A percentile compares a stretch with the other conserved stretches of the same genome.
Conservation (phyloP, 2,329 filamentous ascomycete species). For the Xylaria sp. region DNA sequence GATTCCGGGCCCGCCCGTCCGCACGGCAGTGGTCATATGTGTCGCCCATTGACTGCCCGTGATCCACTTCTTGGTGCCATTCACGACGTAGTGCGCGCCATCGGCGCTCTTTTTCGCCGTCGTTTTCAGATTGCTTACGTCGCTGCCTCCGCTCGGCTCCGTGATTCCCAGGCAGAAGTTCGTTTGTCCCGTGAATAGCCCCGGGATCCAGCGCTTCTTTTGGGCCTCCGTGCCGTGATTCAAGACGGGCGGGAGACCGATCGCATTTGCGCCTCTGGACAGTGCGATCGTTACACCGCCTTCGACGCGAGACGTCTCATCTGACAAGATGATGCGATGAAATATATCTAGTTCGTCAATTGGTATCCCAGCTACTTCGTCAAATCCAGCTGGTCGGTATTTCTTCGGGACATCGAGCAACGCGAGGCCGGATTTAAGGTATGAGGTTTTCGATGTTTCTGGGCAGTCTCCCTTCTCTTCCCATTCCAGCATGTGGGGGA, state of each 20-base stretch:
- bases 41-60: conserved; percentile 70
- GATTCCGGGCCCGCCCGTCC: conserved; percentile 64
- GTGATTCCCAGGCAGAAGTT: conserved; percentile 47
- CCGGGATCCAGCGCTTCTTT: conserved; percentile 47
- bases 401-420: conserved; percentile 48
- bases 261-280: conserved; percentile 63
- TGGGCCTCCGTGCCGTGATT: conserved; percentile 44
- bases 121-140: conserved; percentile 70
- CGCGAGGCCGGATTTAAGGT: conserved; percentile 51
- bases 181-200: conserved; percentile 62
- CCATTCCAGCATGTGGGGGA: conserved; percentile 69
- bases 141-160: conserved; percentile 60
- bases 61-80: conserved; percentile 73
- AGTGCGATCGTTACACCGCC: conserved; percentile 65
- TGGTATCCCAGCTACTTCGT: conserved; percentile 56
- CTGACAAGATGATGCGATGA: conserved; percentile 51
- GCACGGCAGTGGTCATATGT: conserved; percentile 69
- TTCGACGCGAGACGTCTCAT: conserved; percentile 56
- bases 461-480: conserved; percentile 65
- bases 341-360: conserved; percentile 51
- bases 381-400: conserved; percentile 51
- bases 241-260: conserved; percentile 50
- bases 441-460: conserved; percentile 50
- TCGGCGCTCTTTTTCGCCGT: conserved; percentile 59
- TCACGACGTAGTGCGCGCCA: conserved; percentile 65